Evolutionary conservation across 2,329 filamentous ascomycete genomes (phyloP).

Genomic region (Peltaster fructicola): DNA sequence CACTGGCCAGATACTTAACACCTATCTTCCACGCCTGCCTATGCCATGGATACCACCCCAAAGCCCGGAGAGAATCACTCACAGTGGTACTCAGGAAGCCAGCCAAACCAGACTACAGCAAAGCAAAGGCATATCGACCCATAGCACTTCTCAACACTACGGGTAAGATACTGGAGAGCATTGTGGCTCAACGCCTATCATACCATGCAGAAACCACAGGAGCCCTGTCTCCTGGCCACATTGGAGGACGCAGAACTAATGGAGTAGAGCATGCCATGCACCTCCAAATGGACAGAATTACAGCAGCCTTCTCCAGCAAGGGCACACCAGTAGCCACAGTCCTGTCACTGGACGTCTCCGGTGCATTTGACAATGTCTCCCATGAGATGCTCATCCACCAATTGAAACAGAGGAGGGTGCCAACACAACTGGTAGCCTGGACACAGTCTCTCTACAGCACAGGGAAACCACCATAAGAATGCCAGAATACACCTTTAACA

Average conservation of each 20-base stretch:
- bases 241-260: slow-evolving; percentile 12
- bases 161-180: slow-evolving; percentile 10
- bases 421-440: slow-evolving; percentile 9
- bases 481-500: slow-evolving; percentile 5
- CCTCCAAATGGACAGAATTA: slow-evolving; percentile 12
- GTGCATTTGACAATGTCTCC: slow-evolving; percentile 19
- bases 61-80: slow-evolving; percentile 12
- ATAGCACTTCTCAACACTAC: slow-evolving; percentile 13
- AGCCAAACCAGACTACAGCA: slow-evolving; percentile 12
- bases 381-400: slow-evolving; percentile 20
- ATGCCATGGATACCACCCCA: slow-evolving; percentile 9
- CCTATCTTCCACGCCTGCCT: too few species aligned
- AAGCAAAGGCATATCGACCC: slow-evolving; percentile 12
- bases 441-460: slow-evolving; percentile 12
- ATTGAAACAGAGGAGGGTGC: slow-evolving; percentile 16
- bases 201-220: too few species aligned
- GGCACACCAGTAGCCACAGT: slow-evolving; percentile 14
- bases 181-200: too few species aligned
- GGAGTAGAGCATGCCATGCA: slow-evolving; percentile 15
- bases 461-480: slow-evolving; percentile 6
- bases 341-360: slow-evolving; percentile 16
- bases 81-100: slow-evolving; percentile 14
- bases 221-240: too few species aligned
- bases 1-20: too few species aligned
- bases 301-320: slow-evolving; percentile 8